These are phyloP conservation scores for Quercus glauca DNA, from an alignment of 306 rosid genomes.

Conservation along the genomic window DNA sequence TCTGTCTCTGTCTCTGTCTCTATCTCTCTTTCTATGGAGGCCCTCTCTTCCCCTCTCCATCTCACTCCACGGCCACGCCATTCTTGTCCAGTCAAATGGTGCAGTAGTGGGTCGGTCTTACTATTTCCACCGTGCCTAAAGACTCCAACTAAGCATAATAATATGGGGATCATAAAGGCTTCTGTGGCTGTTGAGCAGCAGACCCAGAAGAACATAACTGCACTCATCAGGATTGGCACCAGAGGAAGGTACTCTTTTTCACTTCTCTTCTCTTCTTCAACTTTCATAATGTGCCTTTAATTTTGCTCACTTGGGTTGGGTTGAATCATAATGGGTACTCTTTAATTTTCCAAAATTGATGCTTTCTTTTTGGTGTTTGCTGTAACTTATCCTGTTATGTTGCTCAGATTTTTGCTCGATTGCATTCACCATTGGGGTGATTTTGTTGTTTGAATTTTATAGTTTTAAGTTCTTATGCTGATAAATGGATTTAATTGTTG, in stretches of 20 bases:
- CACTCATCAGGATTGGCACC: slow-evolving; percentile 77
- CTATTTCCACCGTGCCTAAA: slow-evolving; percentile 39
- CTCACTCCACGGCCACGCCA: slow-evolving; percentile 22
- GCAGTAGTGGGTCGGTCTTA: slow-evolving; percentile 32
- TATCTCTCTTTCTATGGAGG: slow-evolving; percentile 34
- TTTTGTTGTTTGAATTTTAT: neutral
- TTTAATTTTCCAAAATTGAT: neutral
- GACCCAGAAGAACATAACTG: slow-evolving; percentile 46
- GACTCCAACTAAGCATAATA: slow-evolving; percentile 28
- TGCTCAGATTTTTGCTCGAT: neutral
- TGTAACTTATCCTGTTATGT: neutral
- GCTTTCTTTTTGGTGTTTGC: neutral
- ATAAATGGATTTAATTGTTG: neutral
- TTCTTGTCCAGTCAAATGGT: slow-evolving; percentile 15
- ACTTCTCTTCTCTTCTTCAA: neutral
- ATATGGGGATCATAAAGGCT: slow-evolving; percentile 40
- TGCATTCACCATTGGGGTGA: neutral
- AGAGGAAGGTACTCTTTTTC: slow-evolving; percentile 69
- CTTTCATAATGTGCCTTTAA: neutral
- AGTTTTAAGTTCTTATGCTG: neutral
- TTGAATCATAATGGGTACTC: no score
- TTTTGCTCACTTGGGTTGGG: neutral
- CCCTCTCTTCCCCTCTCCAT: slow-evolving; percentile 27
- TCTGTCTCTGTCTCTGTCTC: slow-evolving; percentile 10
- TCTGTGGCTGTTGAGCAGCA: slow-evolving; percentile 74